Evolutionary conservation across 805 yeast species (phyloP).

Genomic region (Ogataea haglerorum): DNA sequence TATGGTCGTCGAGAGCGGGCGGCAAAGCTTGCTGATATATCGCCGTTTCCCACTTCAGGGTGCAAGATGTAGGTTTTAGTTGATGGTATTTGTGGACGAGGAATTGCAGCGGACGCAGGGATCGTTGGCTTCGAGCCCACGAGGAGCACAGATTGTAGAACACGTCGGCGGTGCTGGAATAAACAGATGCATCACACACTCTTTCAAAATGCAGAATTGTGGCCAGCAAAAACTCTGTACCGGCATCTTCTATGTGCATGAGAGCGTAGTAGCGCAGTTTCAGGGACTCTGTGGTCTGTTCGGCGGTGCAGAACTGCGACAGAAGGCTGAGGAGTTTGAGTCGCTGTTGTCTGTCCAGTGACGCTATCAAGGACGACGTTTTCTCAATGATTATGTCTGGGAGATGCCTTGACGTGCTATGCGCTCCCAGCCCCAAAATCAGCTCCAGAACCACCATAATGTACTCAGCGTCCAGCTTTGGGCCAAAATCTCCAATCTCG

Average conservation of each 20-base stretch:
- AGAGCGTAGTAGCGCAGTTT: background rate
- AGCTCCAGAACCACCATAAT: constrained; percentile 1
- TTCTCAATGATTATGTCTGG: background rate
- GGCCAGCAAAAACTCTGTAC: background rate
- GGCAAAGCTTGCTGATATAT: background rate
- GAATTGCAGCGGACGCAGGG: constrained; percentile 3
- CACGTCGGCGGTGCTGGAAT: constrained; percentile 10
- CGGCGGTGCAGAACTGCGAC: background rate
- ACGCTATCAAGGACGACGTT: background rate
- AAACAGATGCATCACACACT: constrained; percentile 4
- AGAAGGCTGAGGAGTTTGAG: background rate
- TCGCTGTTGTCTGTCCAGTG: background rate
- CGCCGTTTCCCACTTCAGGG: constrained; percentile 3
- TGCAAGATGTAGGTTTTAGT: constrained; percentile 1
- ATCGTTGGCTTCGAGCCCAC: constrained; percentile 1
- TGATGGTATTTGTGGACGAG: constrained; percentile 3
- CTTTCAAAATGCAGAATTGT: constrained; percentile 1
- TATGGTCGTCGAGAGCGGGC: background rate
- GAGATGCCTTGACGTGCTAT: background rate
- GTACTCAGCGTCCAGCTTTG: background rate
- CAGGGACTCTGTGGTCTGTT: background rate
- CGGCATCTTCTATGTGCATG: background rate
- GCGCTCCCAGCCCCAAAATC: too few species aligned
- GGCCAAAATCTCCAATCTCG: background rate
- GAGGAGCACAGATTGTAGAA: constrained; percentile 10